Conservation (phyloP, 2,329 filamentous ascomycete species). For the Bipolaris oryzae region DNA sequence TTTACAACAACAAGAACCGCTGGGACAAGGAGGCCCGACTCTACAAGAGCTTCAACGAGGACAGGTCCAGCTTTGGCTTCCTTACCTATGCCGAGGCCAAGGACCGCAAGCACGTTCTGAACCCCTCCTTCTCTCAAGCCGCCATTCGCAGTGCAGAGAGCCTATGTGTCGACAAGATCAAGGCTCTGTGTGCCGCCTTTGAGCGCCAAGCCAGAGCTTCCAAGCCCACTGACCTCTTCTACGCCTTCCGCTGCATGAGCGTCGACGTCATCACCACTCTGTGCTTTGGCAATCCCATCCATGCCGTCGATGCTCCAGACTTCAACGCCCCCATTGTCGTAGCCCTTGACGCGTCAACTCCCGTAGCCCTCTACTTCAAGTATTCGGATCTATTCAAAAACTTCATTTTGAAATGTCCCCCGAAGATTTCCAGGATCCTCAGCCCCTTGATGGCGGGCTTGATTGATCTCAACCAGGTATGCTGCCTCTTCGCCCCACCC, state of each 20-base stretch:
- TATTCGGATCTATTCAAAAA: conserved; percentile 48
- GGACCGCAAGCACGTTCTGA: conserved; percentile 51
- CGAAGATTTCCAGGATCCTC: conserved; percentile 44
- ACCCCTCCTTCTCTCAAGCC: conserved; percentile 51
- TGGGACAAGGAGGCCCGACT: conserved; percentile 52
- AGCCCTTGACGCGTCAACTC: conserved; percentile 49
- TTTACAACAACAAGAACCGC: conserved; percentile 50
- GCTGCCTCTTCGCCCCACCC: not conserved
- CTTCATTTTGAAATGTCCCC: conserved; percentile 48
- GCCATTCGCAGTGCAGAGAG: conserved; percentile 47
- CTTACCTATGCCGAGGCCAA: conserved; percentile 50
- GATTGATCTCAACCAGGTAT: conserved; percentile 47
- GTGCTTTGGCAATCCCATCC: conserved; percentile 50
- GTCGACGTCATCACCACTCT: conserved; percentile 43
- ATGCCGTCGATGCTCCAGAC: conserved; percentile 48
- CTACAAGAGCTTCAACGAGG: conserved; percentile 51
- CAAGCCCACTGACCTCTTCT: conserved; percentile 32
- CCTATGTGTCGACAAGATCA: conserved; percentile 47
- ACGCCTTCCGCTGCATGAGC: conserved; percentile 29
- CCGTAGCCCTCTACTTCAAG: conserved; percentile 48
- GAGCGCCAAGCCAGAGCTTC: conserved; percentile 27
- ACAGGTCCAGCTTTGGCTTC: conserved; percentile 53
- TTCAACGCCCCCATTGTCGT: conserved; percentile 52
- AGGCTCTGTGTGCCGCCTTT: conserved; percentile 41
- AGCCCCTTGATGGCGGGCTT: conserved; percentile 48